Percentiles rank a stretch among this genome's conserved stretches.
Evolutionary conservation across 148 eudicot species (phyloP).

Genomic region (Heliosperma pusillum): DNA sequence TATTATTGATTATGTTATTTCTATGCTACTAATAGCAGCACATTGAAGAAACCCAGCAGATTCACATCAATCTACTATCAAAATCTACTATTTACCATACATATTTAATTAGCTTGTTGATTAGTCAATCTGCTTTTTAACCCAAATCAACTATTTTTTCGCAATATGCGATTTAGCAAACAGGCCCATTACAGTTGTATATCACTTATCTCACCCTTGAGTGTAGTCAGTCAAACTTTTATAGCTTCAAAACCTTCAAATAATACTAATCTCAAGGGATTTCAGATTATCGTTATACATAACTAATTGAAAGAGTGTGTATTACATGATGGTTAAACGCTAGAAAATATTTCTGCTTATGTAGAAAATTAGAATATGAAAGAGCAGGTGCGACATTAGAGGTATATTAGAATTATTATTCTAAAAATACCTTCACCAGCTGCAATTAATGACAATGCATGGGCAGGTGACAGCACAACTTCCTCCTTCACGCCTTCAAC

Average conservation of each 20-base stretch:
- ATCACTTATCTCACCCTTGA: neutral
- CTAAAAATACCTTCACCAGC: constrained; percentile 86
- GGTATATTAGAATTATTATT: neutral
- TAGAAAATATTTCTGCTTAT: neutral
- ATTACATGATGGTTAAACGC: neutral
- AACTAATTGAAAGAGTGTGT: neutral
- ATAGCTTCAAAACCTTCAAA: constrained; percentile 1
- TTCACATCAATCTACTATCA: no score
- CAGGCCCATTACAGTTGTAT: neutral
- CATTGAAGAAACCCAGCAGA: no score
- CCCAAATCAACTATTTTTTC: no score
- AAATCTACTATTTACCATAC: no score
- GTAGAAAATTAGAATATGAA: neutral
- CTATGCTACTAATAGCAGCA: no score
- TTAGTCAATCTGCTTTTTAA: no score
- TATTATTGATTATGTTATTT: no score
- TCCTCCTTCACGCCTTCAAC: constrained; percentile 98
- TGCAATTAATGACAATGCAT: constrained; percentile 97
- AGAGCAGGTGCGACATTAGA: neutral
- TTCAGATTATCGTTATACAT: neutral
- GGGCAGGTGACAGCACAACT: constrained; percentile 97
- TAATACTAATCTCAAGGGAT: constrained; percentile 11
- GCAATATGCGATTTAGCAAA: no score
- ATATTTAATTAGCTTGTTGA: no score
- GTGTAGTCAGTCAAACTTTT: neutral